Percentiles rank a stretch among this genome's conserved stretches.
Evolutionary conservation across 225 moss, liverwort and hornwort species (phyloP).

Genomic region (Physcomitrium patens): DNA sequence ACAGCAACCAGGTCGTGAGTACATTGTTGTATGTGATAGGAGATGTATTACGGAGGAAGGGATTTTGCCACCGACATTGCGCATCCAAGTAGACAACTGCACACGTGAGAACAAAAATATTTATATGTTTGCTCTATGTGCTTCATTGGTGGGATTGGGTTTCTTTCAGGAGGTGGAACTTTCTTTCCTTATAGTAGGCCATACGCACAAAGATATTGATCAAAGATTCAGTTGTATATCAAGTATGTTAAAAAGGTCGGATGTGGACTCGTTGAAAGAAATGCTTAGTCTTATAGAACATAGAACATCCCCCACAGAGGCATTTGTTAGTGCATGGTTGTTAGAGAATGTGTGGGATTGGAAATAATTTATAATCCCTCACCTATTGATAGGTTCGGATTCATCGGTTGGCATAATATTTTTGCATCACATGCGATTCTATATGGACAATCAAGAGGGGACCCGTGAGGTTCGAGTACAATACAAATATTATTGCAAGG

Average conservation of each 20-base stretch:
- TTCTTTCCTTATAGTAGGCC: neutral
- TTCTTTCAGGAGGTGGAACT: neutral
- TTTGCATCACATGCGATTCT: neutral
- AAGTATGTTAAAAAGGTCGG: neutral
- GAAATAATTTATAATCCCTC: no score
- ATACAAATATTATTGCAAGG: constrained; percentile 45
- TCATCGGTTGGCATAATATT: no score
- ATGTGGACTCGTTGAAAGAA: neutral
- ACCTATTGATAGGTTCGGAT: no score
- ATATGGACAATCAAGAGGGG: neutral
- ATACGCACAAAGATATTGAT: neutral
- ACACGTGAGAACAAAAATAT: no score
- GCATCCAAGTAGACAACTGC: neutral
- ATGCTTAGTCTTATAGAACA: neutral
- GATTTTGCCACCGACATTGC: no score
- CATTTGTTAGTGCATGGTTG: no score
- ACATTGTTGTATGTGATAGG: no score
- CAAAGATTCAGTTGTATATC: neutral
- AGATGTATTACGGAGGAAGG: no score
- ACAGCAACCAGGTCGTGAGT: no score
- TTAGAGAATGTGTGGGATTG: no score
- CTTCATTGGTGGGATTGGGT: neutral
- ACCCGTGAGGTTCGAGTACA: constrained; percentile 17
- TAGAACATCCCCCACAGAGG: no score
- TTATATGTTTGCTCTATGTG: no score